Evolutionary conservation across 768 basidiomycete species (phyloP).

Genomic region (Boletus tomentosulus): DNA sequence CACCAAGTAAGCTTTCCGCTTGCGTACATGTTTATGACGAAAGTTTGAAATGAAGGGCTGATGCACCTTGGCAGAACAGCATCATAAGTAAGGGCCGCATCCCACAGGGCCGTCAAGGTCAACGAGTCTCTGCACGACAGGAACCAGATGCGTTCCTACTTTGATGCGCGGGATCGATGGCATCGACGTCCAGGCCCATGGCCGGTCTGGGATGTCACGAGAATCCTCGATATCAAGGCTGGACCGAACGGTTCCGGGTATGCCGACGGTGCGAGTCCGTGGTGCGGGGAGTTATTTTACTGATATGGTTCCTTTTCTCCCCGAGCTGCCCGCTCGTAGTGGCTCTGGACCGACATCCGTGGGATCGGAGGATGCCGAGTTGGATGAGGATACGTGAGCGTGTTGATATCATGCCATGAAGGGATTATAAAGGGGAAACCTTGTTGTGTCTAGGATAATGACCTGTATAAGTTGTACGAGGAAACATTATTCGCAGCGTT

Average conservation of each 20-base stretch:
- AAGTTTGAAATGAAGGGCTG: background rate
- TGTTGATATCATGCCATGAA: background rate
- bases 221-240: background rate
- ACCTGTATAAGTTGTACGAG: background rate
- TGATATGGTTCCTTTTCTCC: background rate
- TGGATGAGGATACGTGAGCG: background rate
- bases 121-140: background rate
- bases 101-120: background rate
- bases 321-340: background rate
- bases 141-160: background rate
- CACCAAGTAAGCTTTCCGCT: background rate
- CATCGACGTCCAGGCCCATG: background rate
- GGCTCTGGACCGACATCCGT: background rate
- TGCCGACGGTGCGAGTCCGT: background rate
- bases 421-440: background rate
- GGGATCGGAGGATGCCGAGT: background rate
- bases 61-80: background rate
- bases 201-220: too few species aligned
- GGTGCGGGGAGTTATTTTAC: background rate
- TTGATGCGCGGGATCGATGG: background rate
- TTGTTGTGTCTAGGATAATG: background rate
- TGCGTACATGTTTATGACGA: background rate
- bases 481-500: background rate
- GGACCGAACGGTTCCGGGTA: background rate
- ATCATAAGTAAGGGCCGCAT: background rate